Base-by-base conservation (phyloP, 2,329 filamentous ascomycete genomes). In the Bipolaris victoriae region DNA sequence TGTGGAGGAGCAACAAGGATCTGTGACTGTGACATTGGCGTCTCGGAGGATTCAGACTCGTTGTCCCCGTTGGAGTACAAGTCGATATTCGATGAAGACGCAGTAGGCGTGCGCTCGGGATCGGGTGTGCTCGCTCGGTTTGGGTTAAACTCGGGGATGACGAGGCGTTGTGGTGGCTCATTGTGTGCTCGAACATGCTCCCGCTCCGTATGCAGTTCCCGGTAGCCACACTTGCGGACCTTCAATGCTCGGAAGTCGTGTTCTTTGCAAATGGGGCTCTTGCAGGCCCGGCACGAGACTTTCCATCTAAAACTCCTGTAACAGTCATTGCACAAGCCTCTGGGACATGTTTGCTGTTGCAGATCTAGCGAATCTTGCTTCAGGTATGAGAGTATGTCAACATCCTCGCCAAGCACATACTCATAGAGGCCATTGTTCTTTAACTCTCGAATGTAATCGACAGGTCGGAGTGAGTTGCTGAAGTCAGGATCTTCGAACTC, bases 231-330 rank as follows among this genome's bases (percentile, higher is more conserved):
- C 47, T 85, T 84, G 36, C 83, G 77, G 26, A 85, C 76, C 51
- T 84, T 83, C 18, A 85, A 76, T 13, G 80, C 83, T 24, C 83
- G 80, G 43, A 86, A 80, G 62, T 86, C 84, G 67, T 86, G 84
- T 63, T 86, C 84, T 63, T 85, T 84, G 71, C 84, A 86, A 24
- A 86, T 74, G 2, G 83, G 79, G 52, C 79, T 83, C 39, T 83
- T 83, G 73, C 84, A 86, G 41, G 77, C 79, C 64, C 83, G 82
- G 69, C 84, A 86, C 37, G 82, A 79, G n/a, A 86, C 80, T 64
- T 84, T 85, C 84, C 84, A 86, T 46, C 82, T 79, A 45, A 83
- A 81, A n/a, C 81, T 82, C 29, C 81, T 79, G 61, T 84, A 84
- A 68, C 84, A 86, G 55, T 85, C 82, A 49, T 83, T 79, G 66